phyloP scores from a whole-genome alignment of 345 rosid genomes.

The Pugionium cornutum region DNA sequence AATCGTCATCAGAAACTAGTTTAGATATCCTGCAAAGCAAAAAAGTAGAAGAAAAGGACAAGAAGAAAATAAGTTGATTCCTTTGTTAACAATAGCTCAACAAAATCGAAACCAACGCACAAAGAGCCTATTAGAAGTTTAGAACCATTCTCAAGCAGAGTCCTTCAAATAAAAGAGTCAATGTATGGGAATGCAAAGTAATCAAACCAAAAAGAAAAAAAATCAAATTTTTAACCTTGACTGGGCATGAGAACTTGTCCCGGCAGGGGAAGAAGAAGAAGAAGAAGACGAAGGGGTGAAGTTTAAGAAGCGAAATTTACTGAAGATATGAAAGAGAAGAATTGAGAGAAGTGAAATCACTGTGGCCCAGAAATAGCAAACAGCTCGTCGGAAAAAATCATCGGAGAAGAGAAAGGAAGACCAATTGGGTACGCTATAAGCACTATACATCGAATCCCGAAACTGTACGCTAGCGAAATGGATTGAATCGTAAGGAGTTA shows the following conservation, averaged over 20 bases:
- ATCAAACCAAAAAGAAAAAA: neutral
- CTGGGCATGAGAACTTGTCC: conserved; percentile 20
- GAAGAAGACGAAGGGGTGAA: conserved; percentile 14
- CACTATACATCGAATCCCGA: conserved; percentile 7
- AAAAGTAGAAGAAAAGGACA: neutral
- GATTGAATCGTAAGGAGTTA: neutral
- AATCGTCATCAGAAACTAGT: conserved; percentile 64
- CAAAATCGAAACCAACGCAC: neutral
- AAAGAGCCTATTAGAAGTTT: neutral
- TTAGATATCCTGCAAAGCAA: conserved; percentile 46
- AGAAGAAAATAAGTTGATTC: neutral
- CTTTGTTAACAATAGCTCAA: conserved; percentile 5
- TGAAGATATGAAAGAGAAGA: conserved; percentile 22
- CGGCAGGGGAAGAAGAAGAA: conserved; percentile 1
- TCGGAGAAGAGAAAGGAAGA: conserved; percentile 18
- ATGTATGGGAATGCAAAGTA: neutral
- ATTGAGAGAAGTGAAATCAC: conserved; percentile 23
- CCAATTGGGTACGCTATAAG: neutral
- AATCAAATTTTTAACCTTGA: conserved; percentile 24
- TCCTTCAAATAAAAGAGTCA: neutral
- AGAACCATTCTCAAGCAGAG: neutral
- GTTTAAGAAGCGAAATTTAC: conserved; percentile 18
- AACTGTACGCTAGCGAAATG: neutral
- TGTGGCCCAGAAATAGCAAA: conserved; percentile 20
- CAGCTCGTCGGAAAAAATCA: neutral